Evolutionary conservation across 2,329 filamentous ascomycete genomes (phyloP).

Genomic region (Annulohypoxylon truncatum): DNA sequence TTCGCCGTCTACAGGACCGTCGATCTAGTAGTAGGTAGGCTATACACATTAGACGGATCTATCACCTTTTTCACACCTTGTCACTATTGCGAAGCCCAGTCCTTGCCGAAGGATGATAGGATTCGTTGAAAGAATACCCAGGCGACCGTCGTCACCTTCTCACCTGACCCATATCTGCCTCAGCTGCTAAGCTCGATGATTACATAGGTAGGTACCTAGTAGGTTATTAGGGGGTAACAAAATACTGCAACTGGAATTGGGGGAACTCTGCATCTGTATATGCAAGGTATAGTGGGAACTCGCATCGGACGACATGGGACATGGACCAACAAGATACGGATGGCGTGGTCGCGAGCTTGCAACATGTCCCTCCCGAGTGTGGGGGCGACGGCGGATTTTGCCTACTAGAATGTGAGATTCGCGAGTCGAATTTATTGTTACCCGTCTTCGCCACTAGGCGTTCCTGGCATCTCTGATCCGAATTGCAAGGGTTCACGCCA

Average conservation of each 20-base stretch:
- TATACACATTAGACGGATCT: conserved; percentile 10
- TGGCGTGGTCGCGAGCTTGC: conserved; percentile 25
- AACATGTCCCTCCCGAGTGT: conserved; percentile 40
- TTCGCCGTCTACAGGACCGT: conserved; percentile 13
- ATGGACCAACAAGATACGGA: conserved; percentile 25
- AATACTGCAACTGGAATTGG: conserved; percentile 15
- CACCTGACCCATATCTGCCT: neutral
- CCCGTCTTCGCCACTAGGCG: conserved; percentile 15
- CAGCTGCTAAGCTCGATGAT: neutral
- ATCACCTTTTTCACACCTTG: neutral
- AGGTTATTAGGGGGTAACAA: conserved; percentile 1
- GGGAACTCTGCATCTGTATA: conserved; percentile 31
- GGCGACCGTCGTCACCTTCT: neutral
- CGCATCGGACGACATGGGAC: conserved; percentile 30
- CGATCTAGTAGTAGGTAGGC: conserved; percentile 4
- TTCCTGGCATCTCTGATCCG: conserved; percentile 25
- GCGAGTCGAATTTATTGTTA: conserved; percentile 23
- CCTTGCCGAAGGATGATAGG: no score
- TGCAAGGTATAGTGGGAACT: conserved; percentile 28
- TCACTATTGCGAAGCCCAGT: neutral
- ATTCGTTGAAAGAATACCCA: neutral
- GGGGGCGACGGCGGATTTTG: conserved; percentile 20
- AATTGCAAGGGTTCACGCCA: conserved; percentile 31
- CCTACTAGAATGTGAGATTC: conserved; percentile 30
- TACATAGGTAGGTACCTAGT: no score